Evolutionary conservation across 805 yeast species (phyloP), one percentile per base, ranked within the genome.

Genomic region (Ogataea thermomethanolica): DNA sequence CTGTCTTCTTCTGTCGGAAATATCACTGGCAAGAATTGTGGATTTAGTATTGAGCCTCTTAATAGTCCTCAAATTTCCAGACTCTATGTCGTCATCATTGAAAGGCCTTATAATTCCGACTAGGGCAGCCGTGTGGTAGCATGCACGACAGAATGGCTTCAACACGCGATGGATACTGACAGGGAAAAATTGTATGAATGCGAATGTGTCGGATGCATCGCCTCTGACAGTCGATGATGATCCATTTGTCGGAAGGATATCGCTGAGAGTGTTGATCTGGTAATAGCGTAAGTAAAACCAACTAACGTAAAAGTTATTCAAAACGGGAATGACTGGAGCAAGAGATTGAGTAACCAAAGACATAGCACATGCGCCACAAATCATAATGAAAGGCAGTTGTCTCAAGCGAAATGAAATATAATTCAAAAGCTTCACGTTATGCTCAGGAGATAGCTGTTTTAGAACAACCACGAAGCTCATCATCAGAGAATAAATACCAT

Each of bases 201-300:
- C 79, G 67, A 90, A 90, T 1, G 91, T 84, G 50, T 90, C 96
- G 0, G 93, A 81, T 0, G 96, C 95, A 60, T 89, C 96, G 27
- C 97, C 96, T 21, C 74, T 61, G 8, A 80, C 64, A 17, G 70
- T 57, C 25, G 51, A 37, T 17, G 37, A 49, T 23, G 14, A 56
- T 37, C 25, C 56, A 50, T 29, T 33, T n/a, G 51, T 34, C 9
- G 50, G 65, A 31, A 62, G 50, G 14, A 61, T 42, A 21, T 56
- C 59, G 11, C 56, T 28, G 29, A 54, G 53, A 21, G 54, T 62
- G 33, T 75, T 71, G 11, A 73, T 55, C 54, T 88, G 93, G 66
- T 66, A 80, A 61, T 87, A 90, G 49, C 98, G 73, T 51, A 90
- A 69, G 58, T 88, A 91, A 33, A 65, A 56, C 86, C 91, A 90